Conservation (phyloP, 176 grass and related monocot genomes). For the Ensete ventricosum region DNA sequence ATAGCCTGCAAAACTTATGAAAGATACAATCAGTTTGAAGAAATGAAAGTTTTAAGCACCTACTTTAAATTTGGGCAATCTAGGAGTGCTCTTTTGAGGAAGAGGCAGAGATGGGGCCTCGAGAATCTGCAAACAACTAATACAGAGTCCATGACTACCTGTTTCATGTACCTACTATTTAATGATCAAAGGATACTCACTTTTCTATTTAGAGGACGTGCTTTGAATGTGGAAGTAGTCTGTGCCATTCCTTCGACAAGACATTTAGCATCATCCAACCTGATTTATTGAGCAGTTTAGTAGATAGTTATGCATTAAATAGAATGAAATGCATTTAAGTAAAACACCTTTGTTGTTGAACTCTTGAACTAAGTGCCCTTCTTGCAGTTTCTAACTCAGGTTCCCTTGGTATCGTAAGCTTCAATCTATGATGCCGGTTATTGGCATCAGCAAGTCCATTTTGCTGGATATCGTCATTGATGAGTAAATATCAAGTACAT, state of each 20-base stretch:
- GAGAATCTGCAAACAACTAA: conserved; percentile 19
- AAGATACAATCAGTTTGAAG: not conserved
- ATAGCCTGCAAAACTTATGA: too few relatives aligned
- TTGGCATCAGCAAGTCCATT: not conserved
- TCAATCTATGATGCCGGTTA: not conserved
- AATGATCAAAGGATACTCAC: not conserved
- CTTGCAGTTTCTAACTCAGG: conserved; percentile 14
- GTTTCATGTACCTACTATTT: not conserved
- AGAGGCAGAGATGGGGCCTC: conserved; percentile 11
- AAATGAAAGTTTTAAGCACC: not conserved
- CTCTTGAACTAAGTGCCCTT: conserved; percentile 6
- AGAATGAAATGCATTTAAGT: not conserved
- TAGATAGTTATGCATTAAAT: not conserved
- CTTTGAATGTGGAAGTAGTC: conserved; percentile 3
- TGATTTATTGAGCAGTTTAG: not conserved
- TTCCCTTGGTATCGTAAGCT: conserved; percentile 13
- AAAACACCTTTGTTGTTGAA: conserved; percentile 10
- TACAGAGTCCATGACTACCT: not conserved
- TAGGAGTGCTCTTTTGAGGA: conserved; percentile 7
- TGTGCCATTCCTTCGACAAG: not conserved
- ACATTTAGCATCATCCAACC: not conserved
- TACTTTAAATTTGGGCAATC: conserved; percentile 24
- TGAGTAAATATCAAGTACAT: not conserved
- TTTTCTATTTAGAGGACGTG: conserved; percentile 10
- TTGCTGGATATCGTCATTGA: not conserved